These are phyloP conservation scores for Endotrypanum monterogeii DNA, from an alignment of 208 protist species.

Conservation along the genomic window DNA sequence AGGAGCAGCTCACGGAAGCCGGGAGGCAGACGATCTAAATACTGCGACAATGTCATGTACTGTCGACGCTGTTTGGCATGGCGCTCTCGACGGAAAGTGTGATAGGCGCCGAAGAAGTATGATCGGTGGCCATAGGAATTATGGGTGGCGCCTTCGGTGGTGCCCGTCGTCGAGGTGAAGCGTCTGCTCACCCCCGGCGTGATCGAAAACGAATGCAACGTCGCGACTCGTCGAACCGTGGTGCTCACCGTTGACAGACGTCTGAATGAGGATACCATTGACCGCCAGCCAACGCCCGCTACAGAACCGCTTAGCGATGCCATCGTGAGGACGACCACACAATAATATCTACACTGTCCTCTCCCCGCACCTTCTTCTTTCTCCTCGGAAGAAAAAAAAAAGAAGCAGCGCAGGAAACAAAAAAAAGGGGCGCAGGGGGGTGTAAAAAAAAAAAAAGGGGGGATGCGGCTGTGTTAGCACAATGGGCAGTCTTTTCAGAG, in stretches of 20 bases:
- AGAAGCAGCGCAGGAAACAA: not conserved
- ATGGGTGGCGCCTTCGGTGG: not conserved
- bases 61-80: not conserved
- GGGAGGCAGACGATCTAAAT: slow-evolving; percentile 49
- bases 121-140: not conserved
- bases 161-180: not conserved
- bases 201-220: not conserved
- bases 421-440: not conserved
- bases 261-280: not conserved
- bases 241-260: not conserved
- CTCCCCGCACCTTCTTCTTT: too few species aligned
- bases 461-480: not conserved
- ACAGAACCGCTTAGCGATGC: not conserved
- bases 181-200: not conserved
- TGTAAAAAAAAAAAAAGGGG: not conserved
- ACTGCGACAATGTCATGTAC: slow-evolving; percentile 46
- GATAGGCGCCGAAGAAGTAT: slow-evolving; percentile 18
- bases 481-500: too few species aligned
- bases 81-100: slow-evolving; percentile 11
- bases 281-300: not conserved
- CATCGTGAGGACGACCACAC: not conserved
- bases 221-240: not conserved
- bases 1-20: slow-evolving; percentile 53
- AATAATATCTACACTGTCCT: too few species aligned
- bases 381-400: not conserved